Evolutionary conservation across 495 filamentous ascomycete genomes (phyloP), one percentile per base, ranked within the genome.

Genomic region (Podospora comata): DNA sequence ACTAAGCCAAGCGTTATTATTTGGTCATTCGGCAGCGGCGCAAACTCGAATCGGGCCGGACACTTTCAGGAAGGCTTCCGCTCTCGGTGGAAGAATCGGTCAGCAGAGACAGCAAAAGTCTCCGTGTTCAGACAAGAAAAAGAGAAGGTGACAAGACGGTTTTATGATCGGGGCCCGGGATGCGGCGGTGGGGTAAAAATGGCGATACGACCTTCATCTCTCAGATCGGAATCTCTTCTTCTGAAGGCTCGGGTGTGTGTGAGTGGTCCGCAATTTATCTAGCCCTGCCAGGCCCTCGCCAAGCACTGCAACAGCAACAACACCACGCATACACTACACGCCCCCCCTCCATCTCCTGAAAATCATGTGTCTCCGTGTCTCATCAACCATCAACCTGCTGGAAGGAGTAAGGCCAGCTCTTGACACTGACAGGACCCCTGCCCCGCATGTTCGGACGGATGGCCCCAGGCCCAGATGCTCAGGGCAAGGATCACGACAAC

Each of bases 131-230:
- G 30, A 32, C 4, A 32, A 7, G 30, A 11, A 48, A 1, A 48
- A 48, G 39, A 48, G 39, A 48, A 48, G 39, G 39, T 48, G 39
- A 13, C 5, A 48, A 48, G 13, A 48, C 39, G 39, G 23, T 23
- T 23, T 23, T 23, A 23, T 23, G 39, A 48, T 48, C 13, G 13
- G 15, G 39, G 13, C 15, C 39, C 39, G 39, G 13, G 39, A 13
- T 16, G 32, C 39, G 28, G 58, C 48, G 67, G 67, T 65, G 63
- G 67, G 67, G 67, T 55, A 65, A 56, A 56, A 23, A 6, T 65
- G 20, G 20, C 61, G 32, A 63, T 68, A 57, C 48, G 16, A 67
- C 63, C 2, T 61, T 26, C 59, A 61, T 16, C 59, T 32, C 20
- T 28, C 16, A 57, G 39, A 32, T 32, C 30, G 30, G 30, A 32